Conservation (phyloP, 2,329 filamentous ascomycete genomes). For the Hyphodiscus sp. region DNA sequence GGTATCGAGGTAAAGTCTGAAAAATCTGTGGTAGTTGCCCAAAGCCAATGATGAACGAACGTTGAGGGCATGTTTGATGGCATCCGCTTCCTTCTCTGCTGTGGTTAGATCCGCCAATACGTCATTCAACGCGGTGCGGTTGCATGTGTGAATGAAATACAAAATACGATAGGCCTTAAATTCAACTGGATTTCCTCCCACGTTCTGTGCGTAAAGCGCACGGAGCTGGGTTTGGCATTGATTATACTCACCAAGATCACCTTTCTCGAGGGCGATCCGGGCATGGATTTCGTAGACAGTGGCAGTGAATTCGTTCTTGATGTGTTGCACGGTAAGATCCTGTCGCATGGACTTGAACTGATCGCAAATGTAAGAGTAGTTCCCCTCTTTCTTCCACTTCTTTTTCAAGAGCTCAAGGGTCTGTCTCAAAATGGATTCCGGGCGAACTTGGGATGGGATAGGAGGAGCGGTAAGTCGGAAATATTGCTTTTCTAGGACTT, state of each 20-base stretch:
- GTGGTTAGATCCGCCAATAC: constrained; percentile 96
- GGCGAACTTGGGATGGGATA: constrained; percentile 82
- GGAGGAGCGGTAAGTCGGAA: constrained; percentile 88
- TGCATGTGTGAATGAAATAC: constrained; percentile 98
- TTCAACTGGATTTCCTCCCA: constrained; percentile 86
- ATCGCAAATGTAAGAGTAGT: constrained; percentile 97
- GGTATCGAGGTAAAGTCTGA: constrained; percentile 88
- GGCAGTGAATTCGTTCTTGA: constrained; percentile 95
- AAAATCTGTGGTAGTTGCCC: constrained; percentile 97
- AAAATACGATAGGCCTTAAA: constrained; percentile 99
- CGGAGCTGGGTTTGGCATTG: constrained; percentile 98
- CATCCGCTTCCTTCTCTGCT: constrained; percentile 81
- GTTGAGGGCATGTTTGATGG: constrained; percentile 85
- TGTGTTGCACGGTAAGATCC: constrained; percentile 94
- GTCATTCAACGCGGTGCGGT: constrained; percentile 96
- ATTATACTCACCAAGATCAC: constrained; percentile 99
- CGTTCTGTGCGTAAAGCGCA: constrained; percentile 77
- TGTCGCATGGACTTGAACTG: constrained; percentile 98
- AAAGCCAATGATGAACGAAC: constrained; percentile 87
- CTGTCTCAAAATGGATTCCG: constrained; percentile 70
- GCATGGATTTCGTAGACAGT: constrained; percentile 96
- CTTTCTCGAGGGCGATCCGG: constrained; percentile 94
- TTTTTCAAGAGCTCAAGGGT: constrained; percentile 84
- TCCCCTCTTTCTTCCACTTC: constrained; percentile 90
- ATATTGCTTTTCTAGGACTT: constrained; percentile 85